phyloP scores from a whole-genome alignment of 1,284 basidiomycete genomes.

The Trichosporon sp. region DNA sequence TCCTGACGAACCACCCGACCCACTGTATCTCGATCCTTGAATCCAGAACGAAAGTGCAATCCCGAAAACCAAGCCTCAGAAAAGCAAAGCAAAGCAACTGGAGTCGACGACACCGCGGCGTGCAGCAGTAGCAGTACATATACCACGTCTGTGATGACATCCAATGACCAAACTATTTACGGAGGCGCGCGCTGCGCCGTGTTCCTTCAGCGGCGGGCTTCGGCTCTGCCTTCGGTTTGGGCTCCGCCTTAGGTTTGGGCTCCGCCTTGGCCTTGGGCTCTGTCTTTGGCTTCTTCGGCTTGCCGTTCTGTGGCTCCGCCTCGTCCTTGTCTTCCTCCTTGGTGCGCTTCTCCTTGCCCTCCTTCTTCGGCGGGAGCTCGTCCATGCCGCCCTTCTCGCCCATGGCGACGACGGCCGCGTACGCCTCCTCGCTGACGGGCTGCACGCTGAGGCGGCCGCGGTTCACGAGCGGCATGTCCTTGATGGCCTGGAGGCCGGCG shows the following conservation, averaged over 20 bases:
- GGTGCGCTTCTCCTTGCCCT: background rate
- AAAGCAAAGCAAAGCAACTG: background rate
- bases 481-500: slow-evolving; percentile 56
- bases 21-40: background rate
- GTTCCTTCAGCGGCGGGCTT: slow-evolving; percentile 11
- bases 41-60: background rate
- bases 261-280: background rate
- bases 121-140: slow-evolving; percentile 1
- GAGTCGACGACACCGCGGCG: background rate
- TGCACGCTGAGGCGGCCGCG: slow-evolving; percentile 79
- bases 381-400: slow-evolving; percentile 62
- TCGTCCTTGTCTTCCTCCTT: slow-evolving; percentile 9
- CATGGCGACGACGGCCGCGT: slow-evolving; percentile 62
- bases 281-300: background rate
- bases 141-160: slow-evolving; percentile 2
- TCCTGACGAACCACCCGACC: background rate
- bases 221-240: slow-evolving; percentile 8
- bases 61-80: background rate
- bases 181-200: slow-evolving; percentile 15
- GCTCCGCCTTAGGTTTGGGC: background rate
- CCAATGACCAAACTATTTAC: slow-evolving; percentile 7
- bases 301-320: background rate
- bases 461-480: slow-evolving; percentile 74
- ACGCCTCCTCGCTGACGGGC: slow-evolving; percentile 66
- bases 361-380: slow-evolving; percentile 7